phyloP scores from a whole-genome alignment of 257 asterid genomes.

The Cordia subcordata region DNA sequence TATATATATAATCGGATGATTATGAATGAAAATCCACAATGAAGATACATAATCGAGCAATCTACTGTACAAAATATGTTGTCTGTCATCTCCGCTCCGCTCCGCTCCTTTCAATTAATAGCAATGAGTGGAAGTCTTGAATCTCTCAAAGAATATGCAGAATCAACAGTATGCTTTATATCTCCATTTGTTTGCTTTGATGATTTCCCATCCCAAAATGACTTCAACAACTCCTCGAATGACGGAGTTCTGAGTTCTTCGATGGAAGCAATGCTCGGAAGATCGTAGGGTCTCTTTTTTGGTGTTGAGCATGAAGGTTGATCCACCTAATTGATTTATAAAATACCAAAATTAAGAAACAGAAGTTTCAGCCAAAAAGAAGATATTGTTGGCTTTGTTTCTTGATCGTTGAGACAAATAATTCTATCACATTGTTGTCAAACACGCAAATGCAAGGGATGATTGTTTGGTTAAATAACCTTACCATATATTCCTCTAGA shows the following conservation, averaged over 20 bases:
- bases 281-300: slow-evolving; percentile 22
- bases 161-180: slow-evolving; percentile 6
- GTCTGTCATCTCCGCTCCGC: neutral
- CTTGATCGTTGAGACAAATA: neutral
- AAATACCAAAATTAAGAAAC: no score
- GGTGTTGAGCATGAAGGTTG: slow-evolving; percentile 19
- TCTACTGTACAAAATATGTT: neutral
- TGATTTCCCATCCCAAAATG: slow-evolving; percentile 15
- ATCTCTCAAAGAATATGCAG: neutral
- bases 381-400: neutral
- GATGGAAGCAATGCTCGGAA: slow-evolving; percentile 33
- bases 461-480: neutral
- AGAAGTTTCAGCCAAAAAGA: no score
- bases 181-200: slow-evolving; percentile 10
- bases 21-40: neutral
- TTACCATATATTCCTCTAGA: slow-evolving; percentile 45
- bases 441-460: neutral
- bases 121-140: neutral
- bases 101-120: neutral
- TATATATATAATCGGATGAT: neutral
- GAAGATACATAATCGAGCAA: neutral
- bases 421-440: neutral
- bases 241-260: slow-evolving; percentile 27
- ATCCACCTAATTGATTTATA: slow-evolving; percentile 28
- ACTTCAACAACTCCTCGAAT: slow-evolving; percentile 22